Conservation (phyloP, 2,329 filamentous ascomycete genomes). For the Penicillium occitanis region DNA sequence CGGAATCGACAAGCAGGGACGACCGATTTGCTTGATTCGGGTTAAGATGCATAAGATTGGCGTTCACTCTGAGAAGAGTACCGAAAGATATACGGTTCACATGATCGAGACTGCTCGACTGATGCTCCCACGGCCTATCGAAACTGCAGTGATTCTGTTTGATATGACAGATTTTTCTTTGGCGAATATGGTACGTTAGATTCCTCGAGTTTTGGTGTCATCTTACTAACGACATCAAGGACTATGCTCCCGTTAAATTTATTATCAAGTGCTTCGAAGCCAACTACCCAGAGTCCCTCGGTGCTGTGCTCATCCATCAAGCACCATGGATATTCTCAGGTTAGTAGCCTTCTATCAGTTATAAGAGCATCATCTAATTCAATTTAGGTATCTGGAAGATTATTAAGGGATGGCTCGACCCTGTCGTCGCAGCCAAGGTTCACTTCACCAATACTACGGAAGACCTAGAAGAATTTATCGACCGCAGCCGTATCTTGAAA, state of each 20-base stretch:
- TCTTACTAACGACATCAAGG: slow-evolving; percentile 51
- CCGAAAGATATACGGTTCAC: slow-evolving; percentile 90
- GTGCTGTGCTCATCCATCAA: slow-evolving; percentile 89
- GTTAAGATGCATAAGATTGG: slow-evolving; percentile 78
- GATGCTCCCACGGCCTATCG: slow-evolving; percentile 73
- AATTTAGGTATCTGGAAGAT: slow-evolving; percentile 84
- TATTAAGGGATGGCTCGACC: slow-evolving; percentile 93
- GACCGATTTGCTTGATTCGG: slow-evolving; percentile 83
- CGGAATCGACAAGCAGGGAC: slow-evolving; percentile 76
- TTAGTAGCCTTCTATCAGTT: slow-evolving; percentile 37
- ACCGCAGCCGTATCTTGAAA: slow-evolving; percentile 67
- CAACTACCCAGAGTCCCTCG: slow-evolving; percentile 93
- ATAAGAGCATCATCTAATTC: slow-evolving; percentile 7
- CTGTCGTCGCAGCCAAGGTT: slow-evolving; percentile 90
- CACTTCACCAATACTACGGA: slow-evolving; percentile 82
- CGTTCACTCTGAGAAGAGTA: slow-evolving; percentile 75
- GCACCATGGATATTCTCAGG: slow-evolving; percentile 96
- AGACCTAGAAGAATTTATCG: slow-evolving; percentile 77
- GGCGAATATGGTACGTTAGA: slow-evolving; percentile 76
- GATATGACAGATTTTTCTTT: slow-evolving; percentile 94
- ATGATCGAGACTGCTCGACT: slow-evolving; percentile 92
- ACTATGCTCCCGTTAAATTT: slow-evolving; percentile 95
- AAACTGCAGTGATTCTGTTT: slow-evolving; percentile 91
- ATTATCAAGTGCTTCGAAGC: slow-evolving; percentile 99
- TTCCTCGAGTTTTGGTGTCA: slow-evolving; percentile 6